Base-by-base conservation (phyloP, 2,329 filamentous ascomycete species). In the Geosmithia putterillii region DNA sequence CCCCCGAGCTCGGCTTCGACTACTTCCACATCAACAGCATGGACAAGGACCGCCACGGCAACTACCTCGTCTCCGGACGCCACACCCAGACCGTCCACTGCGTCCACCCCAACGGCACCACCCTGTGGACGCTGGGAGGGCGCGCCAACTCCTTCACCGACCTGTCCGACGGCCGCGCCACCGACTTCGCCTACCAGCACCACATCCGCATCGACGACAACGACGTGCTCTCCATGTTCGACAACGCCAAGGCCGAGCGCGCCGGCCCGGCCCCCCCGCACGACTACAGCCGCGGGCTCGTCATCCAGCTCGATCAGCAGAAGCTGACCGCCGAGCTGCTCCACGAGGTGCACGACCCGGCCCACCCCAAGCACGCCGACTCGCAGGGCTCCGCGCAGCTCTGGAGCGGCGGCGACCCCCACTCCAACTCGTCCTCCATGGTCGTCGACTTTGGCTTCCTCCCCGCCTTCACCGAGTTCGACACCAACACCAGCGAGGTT, bases 11-110 rank as follows among this genome's bases (percentile, higher is more conserved):
- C 4, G 52, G 47, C 21, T 77, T 71, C 57, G 73, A 78, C 52
- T 75, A 66, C 47, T 76, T 75, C 52, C 72, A 76, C 53, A 67
- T 77, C 55, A 74, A 76, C 56, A 70, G 70, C 32, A 58, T 77
- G 22, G 67, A 74, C 50, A 74, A 75, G 51, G 66, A 68, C 42
- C 49, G 54, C 0, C 49, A 61, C 0, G 70, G 70, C 4, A 69
- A 77, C 50, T 79, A 72, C 45, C 53, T 78, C 12, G 60, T 79
- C n/a, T 77, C 72, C 0, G 62, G 67, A 0, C 66, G 72, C 2
- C 64, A 74, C 50, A 61, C 65, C 41, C 64, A 64, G 50, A 61
- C 65, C 17, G 57, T 76, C 12, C 60, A 60, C 28, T 65, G 64
- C 42, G 64, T 79, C 50, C 65, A 67, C 45, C 58, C 57, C 3